Evolutionary conservation across 2,329 filamentous ascomycete species (phyloP).

Genomic region (Huntiella bhutanensis): DNA sequence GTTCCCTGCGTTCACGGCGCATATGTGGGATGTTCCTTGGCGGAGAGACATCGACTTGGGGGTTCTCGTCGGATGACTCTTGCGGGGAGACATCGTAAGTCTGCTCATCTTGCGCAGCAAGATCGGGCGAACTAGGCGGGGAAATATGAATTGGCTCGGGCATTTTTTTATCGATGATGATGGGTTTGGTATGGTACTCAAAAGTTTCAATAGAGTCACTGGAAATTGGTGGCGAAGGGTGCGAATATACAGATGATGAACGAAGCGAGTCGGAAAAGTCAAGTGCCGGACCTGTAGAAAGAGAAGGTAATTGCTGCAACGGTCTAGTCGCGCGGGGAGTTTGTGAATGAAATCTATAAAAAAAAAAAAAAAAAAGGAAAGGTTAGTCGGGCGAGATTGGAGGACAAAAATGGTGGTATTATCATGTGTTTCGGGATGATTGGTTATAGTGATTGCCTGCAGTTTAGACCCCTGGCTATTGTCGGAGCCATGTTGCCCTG

Average conservation of each 20-base stretch:
- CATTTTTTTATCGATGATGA: neutral
- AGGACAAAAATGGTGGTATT: neutral
- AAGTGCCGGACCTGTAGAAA: neutral
- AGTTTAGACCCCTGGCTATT: neutral
- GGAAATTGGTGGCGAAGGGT: neutral
- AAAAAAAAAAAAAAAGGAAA: neutral
- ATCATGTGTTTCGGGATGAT: neutral
- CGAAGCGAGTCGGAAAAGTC: neutral
- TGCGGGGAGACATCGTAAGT: conserved; percentile 31
- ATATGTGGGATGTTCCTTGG: conserved; percentile 27
- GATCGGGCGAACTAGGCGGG: conserved; percentile 38
- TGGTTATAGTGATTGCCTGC: neutral
- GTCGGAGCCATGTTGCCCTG: too few species aligned
- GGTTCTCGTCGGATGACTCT: conserved; percentile 23
- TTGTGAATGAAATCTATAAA: neutral
- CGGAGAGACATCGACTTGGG: neutral
- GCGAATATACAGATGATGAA: conserved; percentile 2
- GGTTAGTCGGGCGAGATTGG: neutral
- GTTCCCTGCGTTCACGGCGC: conserved; percentile 23
- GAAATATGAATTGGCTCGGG: conserved; percentile 24
- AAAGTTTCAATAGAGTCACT: conserved; percentile 1
- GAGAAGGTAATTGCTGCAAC: neutral
- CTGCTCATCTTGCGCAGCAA: neutral
- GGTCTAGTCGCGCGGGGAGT: neutral
- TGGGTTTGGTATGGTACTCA: neutral